phyloP scores from a whole-genome alignment of 805 yeast species.

The Metschnikowia proteae region DNA sequence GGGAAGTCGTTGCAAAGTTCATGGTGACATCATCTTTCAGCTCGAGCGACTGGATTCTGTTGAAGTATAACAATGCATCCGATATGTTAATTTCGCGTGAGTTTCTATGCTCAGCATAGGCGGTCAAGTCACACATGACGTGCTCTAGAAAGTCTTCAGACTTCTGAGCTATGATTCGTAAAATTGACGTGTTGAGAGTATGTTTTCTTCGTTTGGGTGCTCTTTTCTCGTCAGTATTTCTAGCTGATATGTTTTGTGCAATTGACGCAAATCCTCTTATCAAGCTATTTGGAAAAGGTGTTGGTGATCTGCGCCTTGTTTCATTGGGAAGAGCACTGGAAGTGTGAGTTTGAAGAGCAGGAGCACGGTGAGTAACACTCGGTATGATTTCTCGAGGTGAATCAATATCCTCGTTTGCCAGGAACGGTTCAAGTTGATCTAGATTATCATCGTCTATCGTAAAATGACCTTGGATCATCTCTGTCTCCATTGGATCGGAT shows the following conservation, averaged over 20 bases:
- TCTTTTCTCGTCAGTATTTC: background rate
- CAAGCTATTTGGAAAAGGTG: slow-evolving; percentile 2
- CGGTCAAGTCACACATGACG: slow-evolving; percentile 31
- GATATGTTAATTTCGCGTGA: slow-evolving; percentile 27
- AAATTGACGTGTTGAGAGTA: slow-evolving; percentile 13
- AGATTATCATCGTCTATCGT: slow-evolving; percentile 15
- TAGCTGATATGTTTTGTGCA: slow-evolving; percentile 12
- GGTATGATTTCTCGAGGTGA: background rate
- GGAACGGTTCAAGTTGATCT: background rate
- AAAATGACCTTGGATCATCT: slow-evolving; percentile 16
- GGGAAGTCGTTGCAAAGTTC: slow-evolving; percentile 31
- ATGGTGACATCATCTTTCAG: slow-evolving; percentile 17
- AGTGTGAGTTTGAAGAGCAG: background rate
- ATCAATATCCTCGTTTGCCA: background rate
- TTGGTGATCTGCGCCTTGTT: background rate
- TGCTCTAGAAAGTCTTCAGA: slow-evolving; percentile 30
- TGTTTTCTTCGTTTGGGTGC: slow-evolving; percentile 6
- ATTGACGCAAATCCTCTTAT: slow-evolving; percentile 14
- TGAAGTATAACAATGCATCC: slow-evolving; percentile 35
- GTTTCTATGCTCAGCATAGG: slow-evolving; percentile 34
- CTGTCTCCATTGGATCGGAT: slow-evolving; percentile 7
- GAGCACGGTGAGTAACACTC: background rate
- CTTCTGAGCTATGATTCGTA: slow-evolving; percentile 23
- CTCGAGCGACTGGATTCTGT: slow-evolving; percentile 26
- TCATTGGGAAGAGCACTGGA: background rate